Conservation (phyloP, 805 yeast species). For the Saccharomycopsis lassenensis region DNA sequence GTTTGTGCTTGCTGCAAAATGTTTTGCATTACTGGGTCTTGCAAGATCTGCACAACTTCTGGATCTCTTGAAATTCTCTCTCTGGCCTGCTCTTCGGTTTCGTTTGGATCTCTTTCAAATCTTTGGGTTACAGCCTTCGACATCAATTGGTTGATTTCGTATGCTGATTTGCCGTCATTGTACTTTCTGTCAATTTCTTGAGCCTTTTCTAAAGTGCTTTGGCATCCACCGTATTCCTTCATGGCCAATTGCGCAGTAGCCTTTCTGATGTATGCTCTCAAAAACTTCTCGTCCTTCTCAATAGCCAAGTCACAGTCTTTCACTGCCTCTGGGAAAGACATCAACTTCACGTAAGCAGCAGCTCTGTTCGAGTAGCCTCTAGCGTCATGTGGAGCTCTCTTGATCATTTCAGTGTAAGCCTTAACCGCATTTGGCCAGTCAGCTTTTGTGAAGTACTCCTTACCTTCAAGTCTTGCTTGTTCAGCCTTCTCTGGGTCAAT, state of each 20-base stretch:
- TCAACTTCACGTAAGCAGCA: constrained; percentile 85
- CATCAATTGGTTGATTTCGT: constrained; percentile 75
- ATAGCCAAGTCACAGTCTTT: constrained; percentile 88
- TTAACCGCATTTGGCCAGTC: constrained; percentile 97
- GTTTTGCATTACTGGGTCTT: constrained; percentile 94
- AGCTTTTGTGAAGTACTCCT: constrained; percentile 74
- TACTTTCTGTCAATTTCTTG: constrained; percentile 60
- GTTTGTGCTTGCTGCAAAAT: constrained; percentile 88
- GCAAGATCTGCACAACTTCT: constrained; percentile 80
- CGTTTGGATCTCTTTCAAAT: constrained; percentile 74
- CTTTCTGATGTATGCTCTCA: constrained; percentile 94
- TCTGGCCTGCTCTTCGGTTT: constrained; percentile 89
- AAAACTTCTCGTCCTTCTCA: constrained; percentile 73
- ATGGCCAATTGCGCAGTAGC: constrained; percentile 89
- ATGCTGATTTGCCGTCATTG: constrained; percentile 46
- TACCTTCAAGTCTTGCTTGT: constrained; percentile 89
- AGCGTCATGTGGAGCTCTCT: constrained; percentile 94
- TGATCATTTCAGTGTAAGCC: constrained; percentile 90
- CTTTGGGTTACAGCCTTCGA: constrained; percentile 70
- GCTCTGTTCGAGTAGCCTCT: constrained; percentile 98
- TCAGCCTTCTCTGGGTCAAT: constrained; percentile 89
- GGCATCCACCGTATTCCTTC: constrained; percentile 72
- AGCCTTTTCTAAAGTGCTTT: constrained; percentile 73
- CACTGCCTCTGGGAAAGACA: constrained; percentile 96
- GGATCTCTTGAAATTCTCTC: constrained; percentile 81